phyloP scores from a whole-genome alignment of 805 yeast genomes.

The Ogataea pini region DNA sequence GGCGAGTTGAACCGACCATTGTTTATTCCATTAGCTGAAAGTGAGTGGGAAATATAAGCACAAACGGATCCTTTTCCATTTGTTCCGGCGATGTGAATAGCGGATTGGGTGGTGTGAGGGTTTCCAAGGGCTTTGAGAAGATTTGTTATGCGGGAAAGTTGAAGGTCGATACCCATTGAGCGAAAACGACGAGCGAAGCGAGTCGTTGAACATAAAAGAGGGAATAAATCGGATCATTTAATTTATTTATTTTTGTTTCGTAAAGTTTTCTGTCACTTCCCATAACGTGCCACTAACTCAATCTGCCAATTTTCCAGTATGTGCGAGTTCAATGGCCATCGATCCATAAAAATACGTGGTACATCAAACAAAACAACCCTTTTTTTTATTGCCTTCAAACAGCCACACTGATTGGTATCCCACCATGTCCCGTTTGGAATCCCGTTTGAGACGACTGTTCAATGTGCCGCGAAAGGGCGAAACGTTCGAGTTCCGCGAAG shows the following conservation, averaged over 20 bases:
- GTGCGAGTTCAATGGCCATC: neutral
- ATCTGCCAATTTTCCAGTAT: neutral
- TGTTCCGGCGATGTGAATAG: conserved; percentile 94
- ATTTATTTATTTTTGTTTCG: too few relatives aligned
- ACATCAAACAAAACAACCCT: conserved; percentile 1
- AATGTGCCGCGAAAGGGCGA: conserved; percentile 67
- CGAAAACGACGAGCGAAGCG: neutral
- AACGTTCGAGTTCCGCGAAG: conserved; percentile 85
- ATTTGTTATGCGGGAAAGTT: conserved; percentile 49
- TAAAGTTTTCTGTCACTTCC: neutral
- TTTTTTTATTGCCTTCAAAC: neutral
- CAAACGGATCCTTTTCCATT: conserved; percentile 96
- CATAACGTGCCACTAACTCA: neutral
- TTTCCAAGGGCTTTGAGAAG: conserved; percentile 57
- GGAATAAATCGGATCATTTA: too few relatives aligned
- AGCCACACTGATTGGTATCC: neutral
- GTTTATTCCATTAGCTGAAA: conserved; percentile 47
- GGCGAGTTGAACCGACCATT: conserved; percentile 91
- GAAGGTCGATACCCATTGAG: conserved; percentile 45
- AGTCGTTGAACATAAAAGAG: neutral
- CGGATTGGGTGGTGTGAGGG: conserved; percentile 58
- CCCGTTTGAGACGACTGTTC: conserved; percentile 55
- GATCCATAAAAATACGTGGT: neutral
- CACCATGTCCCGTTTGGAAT: conserved; percentile 40
- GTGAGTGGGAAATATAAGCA: conserved; percentile 70